Conservation (phyloP, 73 alveolate genomes). For the Stentor coeruleus region DNA sequence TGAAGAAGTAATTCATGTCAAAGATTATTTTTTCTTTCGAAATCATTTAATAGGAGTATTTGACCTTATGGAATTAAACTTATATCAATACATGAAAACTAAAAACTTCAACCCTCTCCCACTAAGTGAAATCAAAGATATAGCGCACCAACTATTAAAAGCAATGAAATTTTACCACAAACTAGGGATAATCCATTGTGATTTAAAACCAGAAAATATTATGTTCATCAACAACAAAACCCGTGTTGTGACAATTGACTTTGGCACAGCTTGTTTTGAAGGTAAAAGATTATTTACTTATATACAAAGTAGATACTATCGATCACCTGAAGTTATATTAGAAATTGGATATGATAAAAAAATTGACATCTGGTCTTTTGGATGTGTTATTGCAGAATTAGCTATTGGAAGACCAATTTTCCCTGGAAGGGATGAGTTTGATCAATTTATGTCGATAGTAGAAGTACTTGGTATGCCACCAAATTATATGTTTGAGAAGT, state of each 20-base stretch:
- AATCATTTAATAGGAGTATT: conserved; percentile 16
- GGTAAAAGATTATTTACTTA: conserved; percentile 32
- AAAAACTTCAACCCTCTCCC: conserved; percentile 17
- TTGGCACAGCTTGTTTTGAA: conserved; percentile 23
- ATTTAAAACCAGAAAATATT: conserved; percentile 34
- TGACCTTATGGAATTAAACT: conserved; percentile 5
- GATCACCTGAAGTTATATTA: conserved; percentile 96
- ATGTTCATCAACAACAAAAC: conserved; percentile 7
- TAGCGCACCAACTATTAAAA: conserved; percentile 16
- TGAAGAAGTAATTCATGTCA: not conserved
- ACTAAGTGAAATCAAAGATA: not conserved
- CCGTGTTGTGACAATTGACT: conserved; percentile 20
- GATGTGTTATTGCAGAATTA: conserved; percentile 93
- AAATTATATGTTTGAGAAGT: not conserved
- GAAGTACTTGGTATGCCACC: conserved; percentile 7
- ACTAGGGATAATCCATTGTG: conserved; percentile 21
- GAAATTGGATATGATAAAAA: conserved; percentile 89
- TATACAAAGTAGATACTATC: conserved; percentile 82
- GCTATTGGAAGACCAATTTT: conserved; percentile 74
- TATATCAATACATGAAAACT: conserved; percentile 10
- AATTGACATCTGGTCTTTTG: conserved; percentile 95
- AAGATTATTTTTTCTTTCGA: not conserved
- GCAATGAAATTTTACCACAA: not conserved
- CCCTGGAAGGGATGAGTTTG: conserved; percentile 62
- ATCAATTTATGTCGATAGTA: conserved; percentile 21